These are phyloP conservation scores for Kalmusia sp. DNA, from an alignment of 2,329 filamentous ascomycete genomes.

Conservation along the genomic window DNA sequence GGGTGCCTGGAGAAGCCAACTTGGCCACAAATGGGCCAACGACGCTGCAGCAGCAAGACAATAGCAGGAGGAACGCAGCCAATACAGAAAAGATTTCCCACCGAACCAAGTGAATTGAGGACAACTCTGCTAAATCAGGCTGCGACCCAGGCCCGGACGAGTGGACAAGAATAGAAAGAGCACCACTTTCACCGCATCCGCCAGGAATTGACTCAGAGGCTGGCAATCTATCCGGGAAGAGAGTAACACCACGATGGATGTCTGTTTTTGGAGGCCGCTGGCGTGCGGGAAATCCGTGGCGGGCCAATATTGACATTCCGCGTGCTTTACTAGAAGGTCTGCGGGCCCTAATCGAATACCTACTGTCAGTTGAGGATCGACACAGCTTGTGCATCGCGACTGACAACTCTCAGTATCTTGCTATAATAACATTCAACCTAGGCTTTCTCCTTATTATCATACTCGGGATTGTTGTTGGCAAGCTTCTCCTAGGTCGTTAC, in stretches of 20 bases:
- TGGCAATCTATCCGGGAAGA: background rate
- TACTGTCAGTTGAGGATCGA: background rate
- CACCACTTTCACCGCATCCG: background rate
- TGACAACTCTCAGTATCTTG: conserved; percentile 1
- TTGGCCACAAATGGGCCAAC: conserved; percentile 6
- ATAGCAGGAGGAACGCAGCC: background rate
- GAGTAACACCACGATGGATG: background rate
- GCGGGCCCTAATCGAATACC: conserved; percentile 3
- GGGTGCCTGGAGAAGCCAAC: conserved; percentile 7
- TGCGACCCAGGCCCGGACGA: background rate
- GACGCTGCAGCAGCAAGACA: background rate
- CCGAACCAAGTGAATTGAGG: background rate
- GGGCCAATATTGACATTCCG: conserved; percentile 1
- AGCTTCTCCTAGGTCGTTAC: background rate
- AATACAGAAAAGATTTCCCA: background rate
- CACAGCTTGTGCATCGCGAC: background rate
- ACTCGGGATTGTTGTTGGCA: background rate
- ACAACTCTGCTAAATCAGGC: background rate
- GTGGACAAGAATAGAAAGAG: background rate
- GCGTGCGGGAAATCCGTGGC: conserved; percentile 1
- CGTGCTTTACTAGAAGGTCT: conserved; percentile 3
- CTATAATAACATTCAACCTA: conserved; percentile 5
- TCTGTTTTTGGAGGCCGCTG: conserved; percentile 2
- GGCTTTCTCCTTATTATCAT: conserved; percentile 1
- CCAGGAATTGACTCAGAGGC: background rate